Evolutionary conservation across 768 basidiomycete genomes (phyloP).

Genomic region (Podaxis sp.): DNA sequence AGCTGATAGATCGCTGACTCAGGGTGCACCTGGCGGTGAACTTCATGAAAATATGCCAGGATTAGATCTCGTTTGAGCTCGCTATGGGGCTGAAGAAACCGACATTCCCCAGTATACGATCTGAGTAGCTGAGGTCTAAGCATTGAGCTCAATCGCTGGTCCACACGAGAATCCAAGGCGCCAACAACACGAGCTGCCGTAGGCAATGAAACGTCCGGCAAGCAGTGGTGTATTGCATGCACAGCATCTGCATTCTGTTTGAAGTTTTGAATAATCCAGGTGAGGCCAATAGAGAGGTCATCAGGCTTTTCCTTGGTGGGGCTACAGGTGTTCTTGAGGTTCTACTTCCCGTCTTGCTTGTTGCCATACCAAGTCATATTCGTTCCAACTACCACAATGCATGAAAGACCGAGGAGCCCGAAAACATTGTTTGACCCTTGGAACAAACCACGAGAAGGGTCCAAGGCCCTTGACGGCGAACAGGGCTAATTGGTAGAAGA

Average conservation of each 20-base stretch:
- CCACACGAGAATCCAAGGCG: neutral
- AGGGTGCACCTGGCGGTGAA: neutral
- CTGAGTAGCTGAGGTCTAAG: neutral
- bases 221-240: neutral
- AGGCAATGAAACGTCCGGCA: neutral
- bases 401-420: neutral
- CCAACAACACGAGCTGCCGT: constrained; percentile 3
- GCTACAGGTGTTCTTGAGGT: neutral
- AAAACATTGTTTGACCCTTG: neutral
- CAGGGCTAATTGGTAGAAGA: constrained; percentile 13
- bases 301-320: neutral
- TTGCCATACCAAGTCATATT: neutral
- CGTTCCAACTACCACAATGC: neutral
- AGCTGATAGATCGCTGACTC: neutral
- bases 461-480: constrained; percentile 10
- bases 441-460: neutral
- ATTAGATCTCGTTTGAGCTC: constrained; percentile 5
- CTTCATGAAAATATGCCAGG: constrained; percentile 3
- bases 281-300: neutral
- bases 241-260: neutral
- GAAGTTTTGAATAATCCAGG: neutral
- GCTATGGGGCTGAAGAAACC: constrained; percentile 5
- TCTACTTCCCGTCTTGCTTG: neutral
- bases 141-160: neutral
- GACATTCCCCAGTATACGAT: constrained; percentile 1